Base-by-base conservation (phyloP, 768 basidiomycete genomes). In the Leccinum variicolor region DNA sequence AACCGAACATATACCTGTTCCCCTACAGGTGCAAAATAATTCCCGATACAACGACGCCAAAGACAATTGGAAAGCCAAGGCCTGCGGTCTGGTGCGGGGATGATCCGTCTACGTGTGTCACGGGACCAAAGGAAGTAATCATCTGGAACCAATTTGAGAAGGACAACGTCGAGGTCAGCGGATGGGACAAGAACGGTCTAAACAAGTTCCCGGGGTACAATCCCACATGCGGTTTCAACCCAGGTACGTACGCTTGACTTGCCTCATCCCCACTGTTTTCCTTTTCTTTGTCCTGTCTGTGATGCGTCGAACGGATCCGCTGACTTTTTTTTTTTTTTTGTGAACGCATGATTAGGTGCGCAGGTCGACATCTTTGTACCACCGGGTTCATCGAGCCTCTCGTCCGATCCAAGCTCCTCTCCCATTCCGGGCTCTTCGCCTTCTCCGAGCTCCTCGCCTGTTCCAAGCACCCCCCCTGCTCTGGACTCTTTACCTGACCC, bases 281-380 rank as follows among this genome's bases (percentile, higher is more conserved):
- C n/a, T 6, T 14, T 10, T 39, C 17, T 23, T n/a, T 17, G 13
- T 13, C 33, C 41, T 14, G 13, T 14, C 6, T 48, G 17, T 43
- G 31, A 10, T 25, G 21, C 34, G 34, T 34, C 34, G 34, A 34
- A 34, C 15, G 34, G 36, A 39, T 39, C 36, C 25, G 47, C 23
- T 48, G 4, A 31, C 21, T n/a, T n/a, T n/a, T n/a, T n/a, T n/a
- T 36, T 15, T 7, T 5, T 5, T 50, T 3, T 23, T 31, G 6
- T 58, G 14, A 51, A 63, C 47, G 13, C 23, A 29, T 19, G 41
- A 26, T 10, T 17, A 66, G 65, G 65, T 23, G 34, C 62, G 10
- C 65, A 66, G 34, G 21, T 25, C 0, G 66, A 67, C 28, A 66
- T 67, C 8, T 66, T 66, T 6, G 57, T 43, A 3, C 10, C 29